Evolutionary conservation across 306 rosid genomes (phyloP), one percentile per base, ranked within the genome.

Genomic region (Rubus idaeus): DNA sequence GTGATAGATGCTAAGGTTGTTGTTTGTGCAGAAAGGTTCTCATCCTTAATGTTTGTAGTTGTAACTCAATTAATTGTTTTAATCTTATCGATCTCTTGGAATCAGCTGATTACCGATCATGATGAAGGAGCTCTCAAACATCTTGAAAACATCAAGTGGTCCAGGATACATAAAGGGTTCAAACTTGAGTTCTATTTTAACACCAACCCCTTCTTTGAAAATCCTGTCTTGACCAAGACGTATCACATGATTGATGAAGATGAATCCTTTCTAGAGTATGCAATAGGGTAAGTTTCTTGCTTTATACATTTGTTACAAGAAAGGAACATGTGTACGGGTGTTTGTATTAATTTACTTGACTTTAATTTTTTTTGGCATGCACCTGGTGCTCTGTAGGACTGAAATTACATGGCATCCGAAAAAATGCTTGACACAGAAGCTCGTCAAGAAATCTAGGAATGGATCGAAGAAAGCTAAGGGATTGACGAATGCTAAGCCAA

Each of bases 381-480:
- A 44, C 65, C 5, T 53, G 68, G 74, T 74, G 73, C 47, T 62
- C 68, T 78, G 51, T 64, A 90, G 96, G 77, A 87, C 96, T 18
- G 87, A 88, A 70, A 88, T 88, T 82, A 88, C 88, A 42, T 90
- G 96, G 96, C 71, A 63, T 75, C 78, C 86, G 2, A 92, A 89
- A 70, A 90, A 90, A 75, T 87, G 91, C 61, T 82, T 88, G 84
- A 87, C 93, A 44, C 90, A 88, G 75, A 90, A 90, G 80, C n/a
- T 88, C 37, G 87, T 90, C 18, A 90, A 88, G 80, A 90, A 88
- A 77, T 91, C 91, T 12, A 88, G 79, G 86, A 90, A 90, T 77
- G 93, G 93, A 80, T 75, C 93, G 2, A 90, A 85, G 76, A 84
- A 88, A 82, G 81, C 91, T 26, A 90, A 88, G 79, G 91, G 91